phyloP scores from a whole-genome alignment of 768 basidiomycete species.

The Galerina marginata region DNA sequence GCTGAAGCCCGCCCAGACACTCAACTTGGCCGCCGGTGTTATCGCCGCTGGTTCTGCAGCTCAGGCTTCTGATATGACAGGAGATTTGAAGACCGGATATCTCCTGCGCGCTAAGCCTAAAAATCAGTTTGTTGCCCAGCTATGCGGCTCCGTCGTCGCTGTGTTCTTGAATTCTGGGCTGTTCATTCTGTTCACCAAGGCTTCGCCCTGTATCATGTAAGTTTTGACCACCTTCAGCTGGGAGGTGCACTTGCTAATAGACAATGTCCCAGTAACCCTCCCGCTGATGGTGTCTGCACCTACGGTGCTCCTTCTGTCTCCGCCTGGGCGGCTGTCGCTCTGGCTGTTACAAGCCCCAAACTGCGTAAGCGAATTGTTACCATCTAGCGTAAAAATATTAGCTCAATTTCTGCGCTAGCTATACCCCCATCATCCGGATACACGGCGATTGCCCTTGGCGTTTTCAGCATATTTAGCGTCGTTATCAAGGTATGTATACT shows the following conservation, averaged over 20 bases:
- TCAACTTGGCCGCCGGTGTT: conserved; percentile 59
- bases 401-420: conserved; percentile 30
- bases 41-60: conserved; percentile 60
- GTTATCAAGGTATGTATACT: conserved; percentile 39
- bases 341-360: conserved; percentile 52
- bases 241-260: neutral
- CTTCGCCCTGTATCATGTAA: conserved; percentile 64
- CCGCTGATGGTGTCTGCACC: conserved; percentile 43
- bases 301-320: conserved; percentile 61
- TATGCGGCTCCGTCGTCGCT: conserved; percentile 61
- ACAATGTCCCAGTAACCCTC: conserved; percentile 27
- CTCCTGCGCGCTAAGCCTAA: conserved; percentile 67
- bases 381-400: neutral
- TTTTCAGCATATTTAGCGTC: conserved; percentile 50
- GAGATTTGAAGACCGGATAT: conserved; percentile 74
- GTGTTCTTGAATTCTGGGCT: conserved; percentile 64
- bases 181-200: conserved; percentile 66
- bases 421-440: conserved; percentile 62
- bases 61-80: conserved; percentile 67
- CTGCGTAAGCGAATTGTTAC: conserved; percentile 42
- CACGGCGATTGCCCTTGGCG: conserved; percentile 58
- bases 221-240: conserved; percentile 14
- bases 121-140: conserved; percentile 66
- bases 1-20: conserved; percentile 40
- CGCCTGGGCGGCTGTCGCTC: conserved; percentile 62